Evolutionary conservation across 129 eudicot species (phyloP).

Genomic region (Helianthus tuberosus): DNA sequence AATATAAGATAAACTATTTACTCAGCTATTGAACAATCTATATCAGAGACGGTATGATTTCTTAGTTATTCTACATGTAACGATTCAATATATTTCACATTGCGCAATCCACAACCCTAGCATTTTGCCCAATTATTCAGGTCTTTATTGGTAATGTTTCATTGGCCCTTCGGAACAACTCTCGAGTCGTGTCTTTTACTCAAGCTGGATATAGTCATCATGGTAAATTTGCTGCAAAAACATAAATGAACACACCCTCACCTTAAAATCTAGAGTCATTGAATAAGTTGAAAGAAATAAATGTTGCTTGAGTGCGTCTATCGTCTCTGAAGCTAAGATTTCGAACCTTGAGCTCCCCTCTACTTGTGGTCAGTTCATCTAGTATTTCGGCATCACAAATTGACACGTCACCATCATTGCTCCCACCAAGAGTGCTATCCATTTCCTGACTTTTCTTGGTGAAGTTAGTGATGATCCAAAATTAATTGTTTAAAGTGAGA

Average conservation of each 20-base stretch:
- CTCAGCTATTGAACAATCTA: too few species aligned
- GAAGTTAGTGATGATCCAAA: conserved; percentile 1
- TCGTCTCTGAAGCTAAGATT: conserved; percentile 48
- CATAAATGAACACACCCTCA: neutral
- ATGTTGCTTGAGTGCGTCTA: conserved; percentile 31
- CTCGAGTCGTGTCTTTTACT: conserved; percentile 5
- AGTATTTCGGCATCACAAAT: conserved; percentile 58
- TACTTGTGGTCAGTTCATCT: conserved; percentile 58
- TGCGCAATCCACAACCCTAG: too few species aligned
- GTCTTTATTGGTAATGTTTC: neutral
- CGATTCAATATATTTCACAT: too few species aligned
- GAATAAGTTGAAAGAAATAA: neutral
- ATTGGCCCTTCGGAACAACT: neutral
- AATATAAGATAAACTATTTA: too few species aligned
- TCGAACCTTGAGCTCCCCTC: conserved; percentile 71
- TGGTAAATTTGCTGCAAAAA: conserved; percentile 28
- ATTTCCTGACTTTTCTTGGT: conserved; percentile 31
- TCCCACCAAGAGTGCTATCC: conserved; percentile 26
- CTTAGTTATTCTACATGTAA: too few species aligned
- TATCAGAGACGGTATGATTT: too few species aligned
- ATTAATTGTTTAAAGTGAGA: neutral
- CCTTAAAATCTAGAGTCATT: neutral
- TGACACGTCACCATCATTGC: conserved; percentile 35
- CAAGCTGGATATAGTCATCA: conserved; percentile 21
- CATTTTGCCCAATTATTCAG: too few species aligned